Evolutionary conservation across 164 flowering plant species (phyloP).

Genomic region (Nelumbo lutea): DNA sequence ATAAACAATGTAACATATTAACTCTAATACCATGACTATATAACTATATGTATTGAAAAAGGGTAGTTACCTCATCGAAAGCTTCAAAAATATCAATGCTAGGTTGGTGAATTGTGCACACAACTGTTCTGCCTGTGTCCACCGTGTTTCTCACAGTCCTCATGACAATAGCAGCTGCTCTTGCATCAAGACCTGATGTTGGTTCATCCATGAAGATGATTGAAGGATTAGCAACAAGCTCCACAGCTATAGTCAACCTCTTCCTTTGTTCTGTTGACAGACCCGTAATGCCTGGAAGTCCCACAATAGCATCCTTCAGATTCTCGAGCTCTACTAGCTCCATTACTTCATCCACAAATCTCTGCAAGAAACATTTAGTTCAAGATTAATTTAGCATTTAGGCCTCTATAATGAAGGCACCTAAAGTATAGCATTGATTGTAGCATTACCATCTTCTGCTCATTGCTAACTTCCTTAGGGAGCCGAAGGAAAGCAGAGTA

Average conservation of each 20-base stretch:
- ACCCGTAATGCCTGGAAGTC: conserved; percentile 93
- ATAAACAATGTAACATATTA: neutral
- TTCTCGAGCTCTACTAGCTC: conserved; percentile 82
- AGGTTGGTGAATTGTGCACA: conserved; percentile 98
- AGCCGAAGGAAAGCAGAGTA: conserved; percentile 95
- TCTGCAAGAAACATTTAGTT: conserved; percentile 31
- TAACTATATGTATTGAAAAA: neutral
- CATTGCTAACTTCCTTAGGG: conserved; percentile 61
- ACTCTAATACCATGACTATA: neutral
- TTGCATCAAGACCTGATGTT: conserved; percentile 98
- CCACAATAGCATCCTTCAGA: conserved; percentile 87
- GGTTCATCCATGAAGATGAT: conserved; percentile 99
- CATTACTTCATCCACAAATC: conserved; percentile 92
- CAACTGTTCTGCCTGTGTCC: conserved; percentile 97
- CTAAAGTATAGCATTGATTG: neutral
- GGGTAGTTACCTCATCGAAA: conserved; percentile 72
- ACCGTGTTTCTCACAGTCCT: conserved; percentile 97
- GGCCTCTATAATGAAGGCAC: neutral
- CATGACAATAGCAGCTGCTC: conserved; percentile 99
- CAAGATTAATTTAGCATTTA: neutral
- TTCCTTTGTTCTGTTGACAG: conserved; percentile 96
- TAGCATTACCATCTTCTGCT: conserved; percentile 66
- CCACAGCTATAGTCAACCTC: conserved; percentile 97
- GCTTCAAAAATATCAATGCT: conserved; percentile 99
- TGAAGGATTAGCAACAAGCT: conserved; percentile 99